Conservation (phyloP, 495 filamentous ascomycete genomes). For the Thermothielavioides terrestris region DNA sequence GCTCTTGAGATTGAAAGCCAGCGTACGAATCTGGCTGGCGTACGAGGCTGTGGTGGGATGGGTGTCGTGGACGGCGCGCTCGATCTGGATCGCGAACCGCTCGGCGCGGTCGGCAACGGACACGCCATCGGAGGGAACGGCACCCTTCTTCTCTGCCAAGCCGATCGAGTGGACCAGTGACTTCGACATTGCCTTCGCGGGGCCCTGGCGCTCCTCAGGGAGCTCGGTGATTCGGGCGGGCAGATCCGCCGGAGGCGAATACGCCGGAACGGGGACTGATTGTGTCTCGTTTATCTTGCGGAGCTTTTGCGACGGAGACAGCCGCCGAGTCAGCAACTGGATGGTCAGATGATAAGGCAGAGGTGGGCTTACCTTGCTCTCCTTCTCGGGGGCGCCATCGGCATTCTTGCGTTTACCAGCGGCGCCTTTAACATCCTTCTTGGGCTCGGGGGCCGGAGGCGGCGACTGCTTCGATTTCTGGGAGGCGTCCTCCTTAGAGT, state of each 20-base stretch:
- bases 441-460: conserved; percentile 27
- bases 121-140: conserved; percentile 30
- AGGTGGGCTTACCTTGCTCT: conserved; percentile 29
- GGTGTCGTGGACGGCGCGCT: conserved; percentile 47
- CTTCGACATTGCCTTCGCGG: conserved; percentile 37
- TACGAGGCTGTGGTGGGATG: conserved; percentile 36
- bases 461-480: conserved; percentile 35
- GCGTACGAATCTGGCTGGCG: conserved; percentile 40
- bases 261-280: conserved; percentile 26
- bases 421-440: conserved; percentile 23
- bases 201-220: conserved; percentile 33
- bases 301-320: conserved; percentile 37
- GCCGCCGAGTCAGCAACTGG: neutral
- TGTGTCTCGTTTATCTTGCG: conserved; percentile 44
- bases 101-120: conserved; percentile 33
- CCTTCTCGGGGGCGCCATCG: conserved; percentile 38
- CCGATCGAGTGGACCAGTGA: conserved; percentile 33
- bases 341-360: neutral
- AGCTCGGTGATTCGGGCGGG: conserved; percentile 33
- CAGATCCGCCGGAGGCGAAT: conserved; percentile 32
- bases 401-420: conserved; percentile 36
- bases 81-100: conserved; percentile 56
- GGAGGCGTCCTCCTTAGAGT: conserved; percentile 39
- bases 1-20: conserved; percentile 76
- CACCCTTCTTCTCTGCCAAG: conserved; percentile 35